These are phyloP conservation scores for Cordyceps cateniannulata DNA, from an alignment of 2,329 filamentous ascomycete genomes.

Conservation along the genomic window DNA sequence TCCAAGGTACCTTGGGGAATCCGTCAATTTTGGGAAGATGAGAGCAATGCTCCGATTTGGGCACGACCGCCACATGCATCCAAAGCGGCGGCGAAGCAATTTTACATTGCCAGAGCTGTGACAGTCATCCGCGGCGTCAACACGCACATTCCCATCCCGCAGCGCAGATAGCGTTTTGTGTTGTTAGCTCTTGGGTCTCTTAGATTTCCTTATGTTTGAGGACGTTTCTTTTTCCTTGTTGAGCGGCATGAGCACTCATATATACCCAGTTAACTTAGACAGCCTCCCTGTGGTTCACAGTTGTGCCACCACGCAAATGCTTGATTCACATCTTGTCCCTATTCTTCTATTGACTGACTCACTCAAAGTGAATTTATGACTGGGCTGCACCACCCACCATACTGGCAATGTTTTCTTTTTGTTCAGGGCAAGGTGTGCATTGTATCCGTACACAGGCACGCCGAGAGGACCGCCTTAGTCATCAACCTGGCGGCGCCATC, in stretches of 20 bases:
- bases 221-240: neutral
- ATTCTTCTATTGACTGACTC: neutral
- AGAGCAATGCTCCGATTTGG: neutral
- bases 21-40: neutral
- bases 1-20: neutral
- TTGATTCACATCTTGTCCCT: neutral
- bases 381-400: neutral
- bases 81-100: neutral
- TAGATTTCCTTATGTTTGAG: neutral
- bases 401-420: neutral
- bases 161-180: neutral
- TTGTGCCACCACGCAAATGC: neutral
- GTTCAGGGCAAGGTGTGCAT: neutral
- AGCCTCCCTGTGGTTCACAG: neutral
- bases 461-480: neutral
- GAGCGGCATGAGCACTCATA: neutral
- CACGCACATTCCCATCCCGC: neutral
- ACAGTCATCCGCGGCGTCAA: neutral
- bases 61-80: neutral
- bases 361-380: neutral
- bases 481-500: neutral
- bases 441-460: too few species aligned
- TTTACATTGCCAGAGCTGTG: neutral
- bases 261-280: slow-evolving; percentile 1
- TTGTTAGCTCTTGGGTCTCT: neutral